A percentile compares a stretch with the other conserved stretches of the same genome.
Evolutionary conservation across 306 rosid species (phyloP).

Genomic region (Begonia masoniana): DNA sequence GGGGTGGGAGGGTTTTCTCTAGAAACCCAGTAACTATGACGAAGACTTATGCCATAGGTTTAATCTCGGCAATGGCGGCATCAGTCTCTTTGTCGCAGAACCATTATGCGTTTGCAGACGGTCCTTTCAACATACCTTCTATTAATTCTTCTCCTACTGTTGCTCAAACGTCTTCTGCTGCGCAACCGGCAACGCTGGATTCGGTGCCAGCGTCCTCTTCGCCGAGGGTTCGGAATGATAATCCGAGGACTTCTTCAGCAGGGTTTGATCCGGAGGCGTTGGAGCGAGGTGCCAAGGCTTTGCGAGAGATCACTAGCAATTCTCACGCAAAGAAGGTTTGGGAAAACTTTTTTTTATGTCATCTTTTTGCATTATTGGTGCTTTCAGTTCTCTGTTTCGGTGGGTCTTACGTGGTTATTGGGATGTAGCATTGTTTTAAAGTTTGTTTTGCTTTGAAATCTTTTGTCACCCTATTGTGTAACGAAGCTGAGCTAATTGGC

Average conservation of each 20-base stretch:
- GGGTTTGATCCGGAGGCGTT: conserved; percentile 87
- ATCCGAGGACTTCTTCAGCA: conserved; percentile 69
- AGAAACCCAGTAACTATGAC: neutral
- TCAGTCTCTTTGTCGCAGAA: conserved; percentile 9
- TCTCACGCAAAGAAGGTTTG: conserved; percentile 60
- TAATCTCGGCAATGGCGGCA: conserved; percentile 14
- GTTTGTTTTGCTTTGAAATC: too few relatives aligned
- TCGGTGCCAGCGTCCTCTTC: conserved; percentile 8
- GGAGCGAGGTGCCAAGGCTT: conserved; percentile 60
- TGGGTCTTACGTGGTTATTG: too few relatives aligned
- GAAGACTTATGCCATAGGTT: conserved; percentile 7
- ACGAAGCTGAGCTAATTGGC: too few relatives aligned
- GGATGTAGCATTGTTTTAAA: too few relatives aligned
- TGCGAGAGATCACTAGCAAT: conserved; percentile 33
- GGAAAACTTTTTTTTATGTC: neutral
- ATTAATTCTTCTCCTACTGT: conserved; percentile 7
- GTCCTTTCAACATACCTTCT: conserved; percentile 10
- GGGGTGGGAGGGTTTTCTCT: neutral
- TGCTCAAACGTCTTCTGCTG: conserved; percentile 7
- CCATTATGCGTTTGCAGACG: conserved; percentile 8
- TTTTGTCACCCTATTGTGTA: too few relatives aligned
- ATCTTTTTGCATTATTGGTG: neutral
- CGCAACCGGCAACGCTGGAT: conserved; percentile 8
- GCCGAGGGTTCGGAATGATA: conserved; percentile 56
- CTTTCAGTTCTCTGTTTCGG: neutral